These are phyloP conservation scores for Hymenoscyphus infarciens DNA, from an alignment of 2,329 filamentous ascomycete genomes.

Conservation along the genomic window DNA sequence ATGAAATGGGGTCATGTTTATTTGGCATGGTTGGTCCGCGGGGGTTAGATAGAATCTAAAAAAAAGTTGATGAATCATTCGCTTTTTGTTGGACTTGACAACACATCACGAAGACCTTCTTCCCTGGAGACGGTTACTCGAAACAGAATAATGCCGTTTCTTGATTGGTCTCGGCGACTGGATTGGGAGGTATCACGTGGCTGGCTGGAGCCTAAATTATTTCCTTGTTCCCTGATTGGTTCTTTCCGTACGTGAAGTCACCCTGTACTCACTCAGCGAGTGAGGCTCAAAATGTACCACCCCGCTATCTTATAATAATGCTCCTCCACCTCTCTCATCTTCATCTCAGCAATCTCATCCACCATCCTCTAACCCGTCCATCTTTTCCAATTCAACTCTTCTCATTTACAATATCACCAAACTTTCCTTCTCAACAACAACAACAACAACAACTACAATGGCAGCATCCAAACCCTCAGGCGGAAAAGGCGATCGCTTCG, in stretches of 20 bases:
- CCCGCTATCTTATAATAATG: not conserved
- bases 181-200: not conserved
- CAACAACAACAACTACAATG: no score
- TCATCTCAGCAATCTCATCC: no score
- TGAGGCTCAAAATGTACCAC: no score
- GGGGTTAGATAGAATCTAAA: not conserved
- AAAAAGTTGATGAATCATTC: not conserved
- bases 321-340: no score
- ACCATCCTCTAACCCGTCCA: no score
- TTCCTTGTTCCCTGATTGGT: not conserved
- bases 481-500: no score
- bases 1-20: slow-evolving; percentile 2
- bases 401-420: no score
- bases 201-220: not conserved
- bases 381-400: no score
- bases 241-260: not conserved
- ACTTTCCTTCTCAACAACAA: no score
- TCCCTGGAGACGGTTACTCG: not conserved
- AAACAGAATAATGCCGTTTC: not conserved
- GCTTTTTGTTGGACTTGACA: not conserved
- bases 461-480: no score
- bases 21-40: slow-evolving; percentile 2
- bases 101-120: not conserved
- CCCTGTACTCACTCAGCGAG: not conserved
- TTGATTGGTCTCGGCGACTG: not conserved